Conservation (phyloP, 352 stramenopile genomes). For the Aphanomyces astaci region DNA sequence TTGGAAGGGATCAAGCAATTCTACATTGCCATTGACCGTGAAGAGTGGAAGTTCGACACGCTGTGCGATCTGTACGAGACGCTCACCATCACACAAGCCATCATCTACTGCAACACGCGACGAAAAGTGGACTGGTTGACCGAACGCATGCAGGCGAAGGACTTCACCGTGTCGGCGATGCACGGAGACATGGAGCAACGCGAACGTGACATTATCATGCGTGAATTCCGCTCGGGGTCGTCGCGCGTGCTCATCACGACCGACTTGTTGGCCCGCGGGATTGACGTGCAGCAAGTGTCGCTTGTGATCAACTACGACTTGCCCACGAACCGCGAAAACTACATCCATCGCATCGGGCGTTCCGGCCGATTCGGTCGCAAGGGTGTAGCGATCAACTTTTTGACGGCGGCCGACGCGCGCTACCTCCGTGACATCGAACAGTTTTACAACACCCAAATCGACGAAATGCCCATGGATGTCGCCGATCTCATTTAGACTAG, state of each 20-base stretch:
- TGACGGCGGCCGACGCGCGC: conserved; percentile 97
- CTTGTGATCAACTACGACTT: conserved; percentile 99
- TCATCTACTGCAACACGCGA: conserved; percentile 99
- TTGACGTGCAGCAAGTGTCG: conserved; percentile 99
- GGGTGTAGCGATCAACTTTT: conserved; percentile 99
- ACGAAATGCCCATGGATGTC: conserved; percentile 99
- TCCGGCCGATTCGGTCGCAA: conserved; percentile 99
- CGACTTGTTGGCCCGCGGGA: conserved; percentile 98
- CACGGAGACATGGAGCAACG: conserved; percentile 99
- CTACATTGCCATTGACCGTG: conserved; percentile 97
- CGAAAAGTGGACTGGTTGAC: conserved; percentile 99
- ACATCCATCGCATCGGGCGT: conserved; percentile 99
- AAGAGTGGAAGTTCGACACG: conserved; percentile 99
- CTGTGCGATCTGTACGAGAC: conserved; percentile 99
- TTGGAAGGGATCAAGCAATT: conserved; percentile 99
- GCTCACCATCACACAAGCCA: conserved; percentile 98
- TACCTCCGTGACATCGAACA: conserved; percentile 99
- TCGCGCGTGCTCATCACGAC: conserved; percentile 99
- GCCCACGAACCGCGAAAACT: conserved; percentile 99
- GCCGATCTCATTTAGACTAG: conserved; percentile 95
- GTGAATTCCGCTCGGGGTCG: conserved; percentile 98
- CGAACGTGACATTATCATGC: conserved; percentile 99
- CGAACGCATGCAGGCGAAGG: conserved; percentile 98
- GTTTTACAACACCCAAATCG: conserved; percentile 99
- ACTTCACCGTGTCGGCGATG: conserved; percentile 99